Evolutionary conservation across 306 rosid genomes (phyloP), one percentile per base, ranked within the genome.

Genomic region (Malus sieversii): DNA sequence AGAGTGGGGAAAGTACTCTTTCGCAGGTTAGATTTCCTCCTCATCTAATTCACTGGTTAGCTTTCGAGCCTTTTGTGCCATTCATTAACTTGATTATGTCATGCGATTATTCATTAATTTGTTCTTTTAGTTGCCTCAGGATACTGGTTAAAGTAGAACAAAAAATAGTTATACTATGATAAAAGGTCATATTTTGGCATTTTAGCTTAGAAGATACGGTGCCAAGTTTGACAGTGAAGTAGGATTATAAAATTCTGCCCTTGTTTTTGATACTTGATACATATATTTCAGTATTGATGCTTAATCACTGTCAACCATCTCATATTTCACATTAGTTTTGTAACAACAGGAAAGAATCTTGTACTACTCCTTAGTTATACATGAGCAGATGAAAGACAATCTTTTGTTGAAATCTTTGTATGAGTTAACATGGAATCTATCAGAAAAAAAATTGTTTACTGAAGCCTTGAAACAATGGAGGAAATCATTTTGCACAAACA

Each of bases 1-100:
- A 81, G 83, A 81, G 30, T 84, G 72, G 90, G 90, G 51, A 87
- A 80, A 75, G 19, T 87, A 75, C 77, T 80, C 22, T 84, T 87
- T 71, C 81, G 70, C 61, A 73, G 82, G 91, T 87, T 76, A 44
- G 74, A 25, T 55, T 20, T 45, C 10, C 68, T 69, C 44, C 13
- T 67, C 20, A 8, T 38, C 33, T 38, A 25, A 12, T 71, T 38
- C 61, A 13, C 35, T 55, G 8, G 8, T 20, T 22, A 33, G 68
- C 23, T 59, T 23, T 23, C 58, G 0, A n/a, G 7, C 46, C 15
- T 58, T 8, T 61, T 61, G 38, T 27, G 35, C 35, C 23, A n/a
- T 38, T 13, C 42, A 22, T 68, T 74, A 33, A 38, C 66, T 64
- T 46, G n/a, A 45, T 44, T 5, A 8, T 74, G 20, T 45, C 48